These are phyloP conservation scores for Chlamydomonas schloesseri DNA, from an alignment of 139 green algal species.

Conservation along the genomic window DNA sequence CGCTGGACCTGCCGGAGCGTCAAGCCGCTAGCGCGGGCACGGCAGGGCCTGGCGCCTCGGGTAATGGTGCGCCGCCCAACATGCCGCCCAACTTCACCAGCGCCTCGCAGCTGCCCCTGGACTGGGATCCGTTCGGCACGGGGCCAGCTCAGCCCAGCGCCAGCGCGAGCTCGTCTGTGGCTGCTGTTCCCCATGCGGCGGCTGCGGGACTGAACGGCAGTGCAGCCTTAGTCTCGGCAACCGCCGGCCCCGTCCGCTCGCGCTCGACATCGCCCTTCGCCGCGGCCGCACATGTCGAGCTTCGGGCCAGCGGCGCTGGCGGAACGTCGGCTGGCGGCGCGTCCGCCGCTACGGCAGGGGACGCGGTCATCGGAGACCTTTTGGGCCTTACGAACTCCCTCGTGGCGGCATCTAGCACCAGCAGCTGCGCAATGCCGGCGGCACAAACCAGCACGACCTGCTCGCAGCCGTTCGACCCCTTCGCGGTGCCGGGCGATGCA, in stretches of 20 bases:
- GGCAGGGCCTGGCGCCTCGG: too few species aligned
- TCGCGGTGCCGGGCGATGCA: background rate
- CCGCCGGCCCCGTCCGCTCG: background rate
- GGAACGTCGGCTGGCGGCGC: too few species aligned
- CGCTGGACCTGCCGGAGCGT: too few species aligned
- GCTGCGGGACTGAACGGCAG: too few species aligned
- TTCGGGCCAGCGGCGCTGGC: too few species aligned
- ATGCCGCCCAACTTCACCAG: too few species aligned
- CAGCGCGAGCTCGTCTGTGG: background rate
- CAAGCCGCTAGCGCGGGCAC: too few species aligned
- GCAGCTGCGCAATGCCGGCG: background rate
- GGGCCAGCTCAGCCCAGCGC: background rate
- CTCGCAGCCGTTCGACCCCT: background rate
- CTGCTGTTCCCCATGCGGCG: background rate
- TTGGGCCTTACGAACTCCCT: background rate
- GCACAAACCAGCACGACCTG: background rate
- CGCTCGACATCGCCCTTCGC: background rate
- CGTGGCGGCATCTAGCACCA: background rate
- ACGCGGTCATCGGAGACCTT: background rate
- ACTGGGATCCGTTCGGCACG: constrained; percentile 24
- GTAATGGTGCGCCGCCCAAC: too few species aligned
- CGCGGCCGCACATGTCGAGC: background rate
- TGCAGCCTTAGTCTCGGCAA: background rate
- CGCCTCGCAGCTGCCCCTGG: background rate
- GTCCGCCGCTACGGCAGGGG: background rate